Conservation (phyloP, 352 stramenopile genomes). For the Nothophytophthora sp. region DNA sequence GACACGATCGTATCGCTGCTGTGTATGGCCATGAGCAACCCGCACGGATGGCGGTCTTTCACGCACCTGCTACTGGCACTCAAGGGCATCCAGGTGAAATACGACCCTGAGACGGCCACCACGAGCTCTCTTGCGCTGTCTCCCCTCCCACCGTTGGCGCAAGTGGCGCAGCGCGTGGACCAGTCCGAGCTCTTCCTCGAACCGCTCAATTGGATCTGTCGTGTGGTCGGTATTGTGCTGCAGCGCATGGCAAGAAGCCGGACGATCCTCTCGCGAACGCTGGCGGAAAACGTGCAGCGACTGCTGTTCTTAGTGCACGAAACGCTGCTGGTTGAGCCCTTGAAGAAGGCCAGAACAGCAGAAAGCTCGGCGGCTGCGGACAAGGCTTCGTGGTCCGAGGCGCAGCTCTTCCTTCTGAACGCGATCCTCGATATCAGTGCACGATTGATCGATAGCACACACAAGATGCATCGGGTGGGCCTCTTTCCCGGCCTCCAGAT, state of each 20-base stretch:
- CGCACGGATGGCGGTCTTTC: slow-evolving; percentile 64
- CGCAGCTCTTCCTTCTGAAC: slow-evolving; percentile 72
- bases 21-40: slow-evolving; percentile 67
- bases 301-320: slow-evolving; percentile 70
- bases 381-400: slow-evolving; percentile 54
- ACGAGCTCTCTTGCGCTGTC: slow-evolving; percentile 3
- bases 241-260: slow-evolving; percentile 75
- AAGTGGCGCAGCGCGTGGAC: slow-evolving; percentile 21
- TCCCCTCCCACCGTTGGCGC: slow-evolving; percentile 23
- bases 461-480: slow-evolving; percentile 74
- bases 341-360: slow-evolving; percentile 10
- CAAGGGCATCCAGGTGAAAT: slow-evolving; percentile 67
- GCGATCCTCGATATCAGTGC: slow-evolving; percentile 74
- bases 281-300: slow-evolving; percentile 83
- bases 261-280: slow-evolving; percentile 68
- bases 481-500: slow-evolving; percentile 72
- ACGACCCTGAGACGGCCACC: slow-evolving; percentile 15
- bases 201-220: slow-evolving; percentile 68
- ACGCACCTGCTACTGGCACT: slow-evolving; percentile 65
- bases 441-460: slow-evolving; percentile 73
- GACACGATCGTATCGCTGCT: slow-evolving; percentile 85
- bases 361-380: background rate
- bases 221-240: slow-evolving; percentile 68
- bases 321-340: slow-evolving; percentile 45
- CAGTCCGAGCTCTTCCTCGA: slow-evolving; percentile 41